Conservation (phyloP, 139 green algal genomes). For the Micractinium conductrix region DNA sequence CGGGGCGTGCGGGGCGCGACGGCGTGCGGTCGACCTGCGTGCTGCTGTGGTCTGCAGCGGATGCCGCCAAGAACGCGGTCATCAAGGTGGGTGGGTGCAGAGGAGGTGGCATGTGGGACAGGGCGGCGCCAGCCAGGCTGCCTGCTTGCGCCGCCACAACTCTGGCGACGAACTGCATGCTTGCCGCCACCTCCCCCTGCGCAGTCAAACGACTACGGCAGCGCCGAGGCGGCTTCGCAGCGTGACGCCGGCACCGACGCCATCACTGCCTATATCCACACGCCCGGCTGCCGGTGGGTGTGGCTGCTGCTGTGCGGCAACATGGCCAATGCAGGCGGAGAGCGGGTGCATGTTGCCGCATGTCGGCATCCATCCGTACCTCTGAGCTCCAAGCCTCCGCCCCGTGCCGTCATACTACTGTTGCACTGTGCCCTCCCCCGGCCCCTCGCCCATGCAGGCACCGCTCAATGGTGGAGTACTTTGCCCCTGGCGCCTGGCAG, state of each 20-base stretch:
- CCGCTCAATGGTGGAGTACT: constrained; percentile 38
- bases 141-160: not conserved
- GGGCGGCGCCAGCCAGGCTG: no score
- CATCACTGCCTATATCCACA: constrained; percentile 25
- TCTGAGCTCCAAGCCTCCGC: no score
- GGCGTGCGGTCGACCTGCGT: constrained; percentile 55
- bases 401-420: no score
- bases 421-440: no score
- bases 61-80: constrained; percentile 45
- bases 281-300: constrained; percentile 2
- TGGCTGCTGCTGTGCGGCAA: no score
- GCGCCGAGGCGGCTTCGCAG: constrained; percentile 6
- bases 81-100: constrained; percentile 28
- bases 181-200: not conserved
- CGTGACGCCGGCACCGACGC: constrained; percentile 18
- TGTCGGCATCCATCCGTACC: no score
- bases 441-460: constrained; percentile 19
- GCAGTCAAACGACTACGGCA: not conserved
- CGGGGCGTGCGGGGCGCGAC: constrained; percentile 58
- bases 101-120: no score
- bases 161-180: not conserved
- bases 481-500: constrained; percentile 12
- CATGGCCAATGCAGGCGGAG: not conserved
- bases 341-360: not conserved
- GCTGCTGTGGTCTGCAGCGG: constrained; percentile 55